Conservation (phyloP, 2,329 filamentous ascomycete genomes). For the Pseudocercospora fijiensis region DNA sequence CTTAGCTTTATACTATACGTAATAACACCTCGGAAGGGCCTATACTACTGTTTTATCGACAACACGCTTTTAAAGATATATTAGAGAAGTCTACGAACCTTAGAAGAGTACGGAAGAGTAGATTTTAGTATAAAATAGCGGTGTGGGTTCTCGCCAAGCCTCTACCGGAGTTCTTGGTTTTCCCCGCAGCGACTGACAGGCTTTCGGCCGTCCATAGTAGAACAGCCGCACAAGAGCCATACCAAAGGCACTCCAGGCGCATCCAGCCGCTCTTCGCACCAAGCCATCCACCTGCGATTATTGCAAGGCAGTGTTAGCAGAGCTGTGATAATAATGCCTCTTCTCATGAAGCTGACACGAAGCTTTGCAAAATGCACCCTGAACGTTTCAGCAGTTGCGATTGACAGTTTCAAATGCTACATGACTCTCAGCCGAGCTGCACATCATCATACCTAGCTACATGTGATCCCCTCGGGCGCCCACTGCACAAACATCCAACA, state of each 20-base stretch:
- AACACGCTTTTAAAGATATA: too few species aligned
- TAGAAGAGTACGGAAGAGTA: too few species aligned
- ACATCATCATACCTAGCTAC: slow-evolving; percentile 4
- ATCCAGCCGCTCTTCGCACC: neutral
- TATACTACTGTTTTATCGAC: too few species aligned
- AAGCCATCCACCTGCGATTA: neutral
- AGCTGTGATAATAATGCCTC: too few species aligned
- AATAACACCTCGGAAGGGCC: too few species aligned
- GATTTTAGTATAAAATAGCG: too few species aligned
- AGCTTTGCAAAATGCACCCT: neutral
- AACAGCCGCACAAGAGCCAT: neutral
- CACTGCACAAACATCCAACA: neutral
- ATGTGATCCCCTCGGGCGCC: neutral
- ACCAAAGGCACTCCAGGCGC: neutral
- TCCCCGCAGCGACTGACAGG: neutral
- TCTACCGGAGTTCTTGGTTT: too few species aligned
- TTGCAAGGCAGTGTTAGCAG: too few species aligned
- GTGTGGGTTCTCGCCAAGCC: too few species aligned
- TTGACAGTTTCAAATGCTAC: neutral
- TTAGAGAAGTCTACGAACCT: too few species aligned
- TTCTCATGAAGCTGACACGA: neutral
- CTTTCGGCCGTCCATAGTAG: too few species aligned
- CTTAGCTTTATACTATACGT: too few species aligned
- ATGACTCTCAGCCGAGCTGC: neutral
- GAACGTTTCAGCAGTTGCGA: neutral